Base-by-base conservation (phyloP, 2,329 filamentous ascomycete species). In the Xylaria polymorpha region DNA sequence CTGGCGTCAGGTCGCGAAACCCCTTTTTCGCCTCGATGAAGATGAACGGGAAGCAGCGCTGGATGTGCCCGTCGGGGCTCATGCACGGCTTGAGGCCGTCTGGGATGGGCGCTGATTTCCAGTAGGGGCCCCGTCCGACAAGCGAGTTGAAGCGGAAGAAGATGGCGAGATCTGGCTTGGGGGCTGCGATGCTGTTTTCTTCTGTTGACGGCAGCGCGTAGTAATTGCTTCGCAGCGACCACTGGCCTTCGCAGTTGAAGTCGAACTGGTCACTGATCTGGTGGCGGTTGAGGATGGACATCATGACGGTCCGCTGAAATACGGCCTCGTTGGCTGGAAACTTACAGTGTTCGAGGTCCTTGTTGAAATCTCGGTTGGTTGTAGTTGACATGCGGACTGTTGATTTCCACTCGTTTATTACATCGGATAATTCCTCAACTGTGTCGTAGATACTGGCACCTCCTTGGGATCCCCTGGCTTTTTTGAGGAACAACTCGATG, bases 281-380 rank as follows among this genome's bases (percentile, higher is more conserved):
- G 18, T n/a, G 20, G 44, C 44, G 44, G 22, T 48, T n/a, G 20
- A 48, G 10, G 15, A 66, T 61, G 15, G 59, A 61, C 48, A 61
- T 67, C 64, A 62, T 43, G 25, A 58, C 15, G 22, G 64, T 67
- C 18, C 58, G 64, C n/a, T 58, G 64, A 20, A 67, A 66, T 2
- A 51, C 18, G 6, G 32, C 43, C n/a, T 50, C 51, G n/a, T 62
- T 66, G 3, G 57, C n/a, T 6, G 32, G 1, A 1, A 39, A 0
- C 20, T 51, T 43, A 22, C 50, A 61, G 25, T 25, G 51, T 43
- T 43, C 18, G 12, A 66, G 41, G n/a, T 66, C 64, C 3, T 50
- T 44, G 1, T 51, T 15, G 35, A 66, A 61, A 7, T 61, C 58
- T 7, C 4, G 58, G 20, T 61, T 58, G 1, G 50, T 61, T 10